Base-by-base conservation (phyloP, 2,329 filamentous ascomycete genomes). In the Polychaeton citri region DNA sequence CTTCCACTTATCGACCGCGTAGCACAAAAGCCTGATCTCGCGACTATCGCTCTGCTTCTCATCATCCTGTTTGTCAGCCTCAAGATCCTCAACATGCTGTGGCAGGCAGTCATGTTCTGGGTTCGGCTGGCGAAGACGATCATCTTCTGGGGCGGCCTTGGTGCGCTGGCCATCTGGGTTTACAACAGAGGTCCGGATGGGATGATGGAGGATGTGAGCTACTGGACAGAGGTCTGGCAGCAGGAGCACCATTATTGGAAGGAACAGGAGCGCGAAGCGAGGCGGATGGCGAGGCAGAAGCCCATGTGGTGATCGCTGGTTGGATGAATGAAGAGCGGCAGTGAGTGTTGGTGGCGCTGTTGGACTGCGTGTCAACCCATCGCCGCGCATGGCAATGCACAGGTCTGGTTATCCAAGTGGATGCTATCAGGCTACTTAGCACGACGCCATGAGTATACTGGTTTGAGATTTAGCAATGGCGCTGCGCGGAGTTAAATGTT, bases 81-180 rank as follows among this genome's bases (percentile, higher is more conserved):
- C 40, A 72, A 74, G 44, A 64, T 90, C 30, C 61, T 79, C 44
- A 71, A 78, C 54, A 79, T 81, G 63, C 63, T 85, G 13, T 75
- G 77, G 42, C 72, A 83, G 41, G 62, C 84, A 15, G 66, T 93
- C 39, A 63, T 85, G 52, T 92, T 78, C 64, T 85, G 84, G 75
- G 72, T 85, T 35, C 65, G 71, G n/a, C 53, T 93, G 37, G 66
- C 68, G 8, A 56, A 83, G 43, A 62, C 71, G 17, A 46, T 85
- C 30, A 55, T 72, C 2, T 74, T 85, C 43, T 90, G 76, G 74
- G 70, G 69, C 1, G 55, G 63, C 2, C 46, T 87, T 2, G 60
- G 68, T 4, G 64, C 67, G 0, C 30, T 76, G 0, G 65, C 66
- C 0, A 62, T 76, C 13, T 73, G 67, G 67, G 38, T 72, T 57